Percentiles rank a stretch among this genome's conserved stretches.
Conservation (phyloP, 2,329 filamentous ascomycete genomes). For the Monosporascus cannonballus region DNA sequence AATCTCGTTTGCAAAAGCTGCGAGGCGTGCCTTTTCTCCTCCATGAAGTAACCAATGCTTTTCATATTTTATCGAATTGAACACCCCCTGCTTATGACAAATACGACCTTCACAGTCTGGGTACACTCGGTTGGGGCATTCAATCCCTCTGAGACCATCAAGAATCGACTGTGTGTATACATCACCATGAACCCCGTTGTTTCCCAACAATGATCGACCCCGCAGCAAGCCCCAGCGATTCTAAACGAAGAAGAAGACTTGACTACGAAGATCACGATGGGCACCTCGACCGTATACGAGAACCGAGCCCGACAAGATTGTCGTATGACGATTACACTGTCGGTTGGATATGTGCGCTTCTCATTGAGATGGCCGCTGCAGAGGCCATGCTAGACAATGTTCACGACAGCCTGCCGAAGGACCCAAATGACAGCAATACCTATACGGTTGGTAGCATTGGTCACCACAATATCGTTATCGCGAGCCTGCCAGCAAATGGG, state of each 20-base stretch:
- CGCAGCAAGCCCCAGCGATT: background rate
- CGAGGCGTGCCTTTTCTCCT: too few species aligned
- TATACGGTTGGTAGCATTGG: conserved; percentile 16
- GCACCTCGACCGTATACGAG: background rate
- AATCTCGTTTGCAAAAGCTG: too few species aligned
- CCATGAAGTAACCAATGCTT: too few species aligned
- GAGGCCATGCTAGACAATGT: conserved; percentile 23
- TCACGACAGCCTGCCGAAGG: conserved; percentile 9
- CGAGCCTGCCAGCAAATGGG: conserved; percentile 11
- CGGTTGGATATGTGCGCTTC: conserved; percentile 28
- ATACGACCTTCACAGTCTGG: too few species aligned
- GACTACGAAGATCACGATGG: background rate
- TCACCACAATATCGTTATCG: conserved; percentile 12
- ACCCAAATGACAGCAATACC: conserved; percentile 10
- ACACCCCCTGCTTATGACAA: too few species aligned
- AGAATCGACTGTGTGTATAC: too few species aligned
- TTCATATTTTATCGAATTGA: too few species aligned
- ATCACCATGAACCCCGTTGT: too few species aligned
- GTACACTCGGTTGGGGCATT: too few species aligned
- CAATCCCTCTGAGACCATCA: too few species aligned
- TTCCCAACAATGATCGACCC: too few species aligned
- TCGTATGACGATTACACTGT: conserved; percentile 18
- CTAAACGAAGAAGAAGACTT: background rate
- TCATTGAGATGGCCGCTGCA: conserved; percentile 14
- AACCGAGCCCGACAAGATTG: background rate